Evolutionary conservation across 2,329 filamentous ascomycete genomes (phyloP).

Genomic region (Colletotrichum simmondsii): DNA sequence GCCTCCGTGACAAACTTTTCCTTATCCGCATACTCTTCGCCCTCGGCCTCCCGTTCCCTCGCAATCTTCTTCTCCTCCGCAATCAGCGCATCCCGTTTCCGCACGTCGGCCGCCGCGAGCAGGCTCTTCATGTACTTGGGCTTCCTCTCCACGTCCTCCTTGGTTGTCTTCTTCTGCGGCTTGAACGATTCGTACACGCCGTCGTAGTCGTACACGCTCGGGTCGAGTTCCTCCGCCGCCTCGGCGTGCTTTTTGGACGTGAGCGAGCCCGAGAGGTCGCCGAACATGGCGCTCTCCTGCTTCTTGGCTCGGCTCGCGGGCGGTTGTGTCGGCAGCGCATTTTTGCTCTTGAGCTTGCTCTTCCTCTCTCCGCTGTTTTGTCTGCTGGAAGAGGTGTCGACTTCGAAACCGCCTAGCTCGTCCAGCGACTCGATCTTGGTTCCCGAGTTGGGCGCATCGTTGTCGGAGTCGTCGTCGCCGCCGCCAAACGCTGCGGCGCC

Average conservation of each 20-base stretch:
- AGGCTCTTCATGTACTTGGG: constrained; percentile 85
- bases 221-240: constrained; percentile 74
- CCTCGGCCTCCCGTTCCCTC: constrained; percentile 81
- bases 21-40: constrained; percentile 83
- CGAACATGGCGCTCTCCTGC: constrained; percentile 59
- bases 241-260: constrained; percentile 72
- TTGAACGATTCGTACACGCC: constrained; percentile 83
- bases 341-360: constrained; percentile 49
- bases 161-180: constrained; percentile 66
- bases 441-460: constrained; percentile 51
- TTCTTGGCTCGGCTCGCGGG: constrained; percentile 57
- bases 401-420: constrained; percentile 65
- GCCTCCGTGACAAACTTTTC: constrained; percentile 88
- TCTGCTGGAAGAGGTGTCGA: constrained; percentile 42
- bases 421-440: constrained; percentile 66
- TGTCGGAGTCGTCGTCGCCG: constrained; percentile 66
- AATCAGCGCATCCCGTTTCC: constrained; percentile 81
- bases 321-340: constrained; percentile 47
- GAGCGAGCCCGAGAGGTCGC: constrained; percentile 74
- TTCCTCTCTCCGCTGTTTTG: constrained; percentile 41
- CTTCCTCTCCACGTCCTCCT: constrained; percentile 67
- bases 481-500: constrained; percentile 37
- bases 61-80: constrained; percentile 85
- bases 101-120: constrained; percentile 77
- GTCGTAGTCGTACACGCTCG: constrained; percentile 88